These are phyloP conservation scores for Metroxylon sagu DNA, from an alignment of 176 grass and related monocot species.

Conservation along the genomic window DNA sequence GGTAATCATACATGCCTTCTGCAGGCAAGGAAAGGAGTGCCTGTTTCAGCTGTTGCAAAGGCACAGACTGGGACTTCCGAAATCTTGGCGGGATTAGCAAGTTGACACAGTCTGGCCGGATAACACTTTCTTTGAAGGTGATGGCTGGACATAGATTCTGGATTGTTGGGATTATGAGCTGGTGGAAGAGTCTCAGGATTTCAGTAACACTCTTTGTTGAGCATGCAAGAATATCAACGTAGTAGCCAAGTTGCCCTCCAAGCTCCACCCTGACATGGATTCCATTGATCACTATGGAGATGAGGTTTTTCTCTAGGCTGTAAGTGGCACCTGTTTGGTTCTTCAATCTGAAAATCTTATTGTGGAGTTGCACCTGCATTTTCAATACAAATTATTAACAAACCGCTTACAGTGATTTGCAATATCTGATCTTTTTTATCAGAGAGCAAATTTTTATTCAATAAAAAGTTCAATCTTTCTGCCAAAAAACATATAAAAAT, in stretches of 20 bases:
- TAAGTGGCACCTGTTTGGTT: constrained; percentile 42
- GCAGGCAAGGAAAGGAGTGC: constrained; percentile 65
- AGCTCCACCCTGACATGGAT: constrained; percentile 61
- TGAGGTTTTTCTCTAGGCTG: constrained; percentile 71
- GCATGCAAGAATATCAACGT: constrained; percentile 76
- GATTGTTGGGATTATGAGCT: constrained; percentile 60
- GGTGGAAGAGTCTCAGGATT: constrained; percentile 63
- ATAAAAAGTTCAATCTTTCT: too few relatives aligned
- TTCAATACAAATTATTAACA: background rate
- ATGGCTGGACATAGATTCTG: constrained; percentile 47
- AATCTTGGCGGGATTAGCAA: constrained; percentile 57
- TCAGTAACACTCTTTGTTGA: constrained; percentile 73
- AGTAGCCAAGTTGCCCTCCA: constrained; percentile 38
- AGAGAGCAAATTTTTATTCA: too few relatives aligned
- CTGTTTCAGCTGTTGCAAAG: constrained; percentile 72
- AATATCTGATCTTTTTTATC: too few relatives aligned
- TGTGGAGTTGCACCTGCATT: constrained; percentile 76
- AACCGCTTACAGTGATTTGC: too few relatives aligned
- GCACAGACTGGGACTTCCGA: constrained; percentile 42
- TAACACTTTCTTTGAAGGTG: constrained; percentile 62
- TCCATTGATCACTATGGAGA: constrained; percentile 58
- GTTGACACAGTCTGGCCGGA: constrained; percentile 59
- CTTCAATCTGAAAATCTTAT: constrained; percentile 38
- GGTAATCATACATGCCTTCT: constrained; percentile 76
- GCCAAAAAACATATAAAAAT: too few relatives aligned